phyloP scores from a whole-genome alignment of 1,139 yeast species.

The Hyphopichia fennica region DNA sequence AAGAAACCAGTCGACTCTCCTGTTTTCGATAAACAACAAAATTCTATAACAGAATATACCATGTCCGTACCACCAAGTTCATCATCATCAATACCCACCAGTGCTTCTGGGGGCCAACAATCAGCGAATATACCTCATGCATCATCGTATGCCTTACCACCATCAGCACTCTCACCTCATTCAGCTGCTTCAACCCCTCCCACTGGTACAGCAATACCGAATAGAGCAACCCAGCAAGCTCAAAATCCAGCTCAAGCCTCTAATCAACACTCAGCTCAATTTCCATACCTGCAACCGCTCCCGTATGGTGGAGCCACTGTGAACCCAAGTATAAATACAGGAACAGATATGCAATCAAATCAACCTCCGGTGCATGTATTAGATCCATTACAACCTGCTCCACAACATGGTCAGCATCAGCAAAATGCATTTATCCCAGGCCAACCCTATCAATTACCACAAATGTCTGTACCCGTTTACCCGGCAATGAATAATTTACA shows the following conservation, averaged over 20 bases:
- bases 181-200: background rate
- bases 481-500: background rate
- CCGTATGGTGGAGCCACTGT: background rate
- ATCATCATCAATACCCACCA: background rate
- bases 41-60: background rate
- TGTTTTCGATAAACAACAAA: background rate
- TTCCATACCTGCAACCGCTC: background rate
- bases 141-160: background rate
- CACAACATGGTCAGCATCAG: background rate
- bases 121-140: background rate
- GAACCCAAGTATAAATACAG: background rate
- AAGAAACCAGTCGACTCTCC: background rate
- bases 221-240: background rate
- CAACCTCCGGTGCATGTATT: conserved; percentile 4
- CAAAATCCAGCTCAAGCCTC: background rate
- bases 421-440: background rate
- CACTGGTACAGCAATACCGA: conserved; percentile 1
- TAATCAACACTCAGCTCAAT: background rate
- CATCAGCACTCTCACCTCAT: background rate
- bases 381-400: background rate
- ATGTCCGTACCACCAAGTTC: background rate
- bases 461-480: conserved; percentile 3
- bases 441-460: conserved; percentile 4
- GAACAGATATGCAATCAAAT: background rate
- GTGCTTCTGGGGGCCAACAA: background rate